Evolutionary conservation across 331 rosid genomes (phyloP).

Genomic region (Phaseolus coccineus): DNA sequence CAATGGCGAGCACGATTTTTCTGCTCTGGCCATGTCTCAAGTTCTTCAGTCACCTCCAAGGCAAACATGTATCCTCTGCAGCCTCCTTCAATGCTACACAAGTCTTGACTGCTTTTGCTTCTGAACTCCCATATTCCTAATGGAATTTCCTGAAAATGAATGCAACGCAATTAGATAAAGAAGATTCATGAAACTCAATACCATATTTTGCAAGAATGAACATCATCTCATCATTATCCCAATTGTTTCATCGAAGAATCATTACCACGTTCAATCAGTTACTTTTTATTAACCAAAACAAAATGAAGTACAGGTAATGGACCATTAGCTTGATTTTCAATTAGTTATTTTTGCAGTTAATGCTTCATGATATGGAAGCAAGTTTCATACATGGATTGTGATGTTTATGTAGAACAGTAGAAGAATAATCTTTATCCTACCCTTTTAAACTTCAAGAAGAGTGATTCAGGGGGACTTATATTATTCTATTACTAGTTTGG

Average conservation of each 20-base stretch:
- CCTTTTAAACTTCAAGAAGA: not conserved
- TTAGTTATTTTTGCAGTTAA: not conserved
- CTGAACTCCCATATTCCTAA: conserved; percentile 89
- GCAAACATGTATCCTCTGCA: conserved; percentile 93
- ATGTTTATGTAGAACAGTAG: not conserved
- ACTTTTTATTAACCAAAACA: not conserved
- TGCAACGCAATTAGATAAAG: conserved; percentile 28
- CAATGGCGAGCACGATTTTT: conserved; percentile 69
- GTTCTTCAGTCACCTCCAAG: conserved; percentile 84
- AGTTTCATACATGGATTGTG: conserved; percentile 21
- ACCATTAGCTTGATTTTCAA: conserved; percentile 20
- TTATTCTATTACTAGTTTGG: conserved; percentile 17
- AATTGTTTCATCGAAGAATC: conserved; percentile 24
- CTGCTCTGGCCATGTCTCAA: conserved; percentile 82
- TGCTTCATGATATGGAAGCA: not conserved
- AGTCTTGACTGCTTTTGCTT: conserved; percentile 78
- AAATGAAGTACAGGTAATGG: conserved; percentile 11
- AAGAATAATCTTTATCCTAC: conserved; percentile 4
- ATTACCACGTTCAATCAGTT: not conserved
- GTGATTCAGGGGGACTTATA: not conserved
- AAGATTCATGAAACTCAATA: conserved; percentile 9
- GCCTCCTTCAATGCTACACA: conserved; percentile 68
- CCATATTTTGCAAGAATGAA: conserved; percentile 4
- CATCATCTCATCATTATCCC: conserved; percentile 2
- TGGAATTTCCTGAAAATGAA: conserved; percentile 66